phyloP scores from a whole-genome alignment of 176 grass and related monocot genomes.

The Pharus latifolius region DNA sequence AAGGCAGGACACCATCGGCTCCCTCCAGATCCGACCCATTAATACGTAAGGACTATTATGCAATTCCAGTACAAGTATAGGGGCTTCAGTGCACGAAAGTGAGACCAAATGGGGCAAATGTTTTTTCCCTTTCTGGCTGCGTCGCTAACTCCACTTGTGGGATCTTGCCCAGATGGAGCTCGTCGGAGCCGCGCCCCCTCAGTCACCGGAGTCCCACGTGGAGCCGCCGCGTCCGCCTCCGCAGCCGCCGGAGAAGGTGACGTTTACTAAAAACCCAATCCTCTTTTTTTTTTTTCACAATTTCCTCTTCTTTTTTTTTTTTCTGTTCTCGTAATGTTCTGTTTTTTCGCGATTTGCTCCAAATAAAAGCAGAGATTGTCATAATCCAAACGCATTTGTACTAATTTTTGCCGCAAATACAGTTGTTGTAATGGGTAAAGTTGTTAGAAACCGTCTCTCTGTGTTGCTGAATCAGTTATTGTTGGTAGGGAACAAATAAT shows the following conservation, averaged over 20 bases:
- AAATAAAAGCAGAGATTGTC: background rate
- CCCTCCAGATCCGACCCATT: background rate
- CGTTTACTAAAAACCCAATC: background rate
- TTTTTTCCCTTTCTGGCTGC: slow-evolving; percentile 17
- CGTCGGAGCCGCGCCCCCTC: slow-evolving; percentile 21
- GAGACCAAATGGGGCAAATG: slow-evolving; percentile 19
- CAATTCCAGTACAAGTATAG: background rate
- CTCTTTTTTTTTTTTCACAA: background rate
- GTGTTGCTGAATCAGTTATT: background rate
- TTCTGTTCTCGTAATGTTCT: background rate
- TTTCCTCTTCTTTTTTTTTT: background rate
- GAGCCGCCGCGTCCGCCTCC: slow-evolving; percentile 6
- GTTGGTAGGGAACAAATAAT: background rate
- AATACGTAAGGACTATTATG: background rate
- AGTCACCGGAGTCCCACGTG: slow-evolving; percentile 29
- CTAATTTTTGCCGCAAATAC: background rate
- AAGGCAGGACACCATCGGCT: background rate
- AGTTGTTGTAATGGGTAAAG: background rate
- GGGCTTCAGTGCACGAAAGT: background rate
- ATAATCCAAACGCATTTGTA: background rate
- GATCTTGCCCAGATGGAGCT: slow-evolving; percentile 35
- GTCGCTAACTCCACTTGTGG: slow-evolving; percentile 31
- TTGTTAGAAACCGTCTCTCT: background rate
- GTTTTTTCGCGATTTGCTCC: background rate
- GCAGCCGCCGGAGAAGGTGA: slow-evolving; percentile 24